Percentiles rank a stretch among this genome's conserved stretches.
These are phyloP conservation scores for Anisodus tanguticus DNA, from an alignment of 257 asterid species.

Conservation along the genomic window DNA sequence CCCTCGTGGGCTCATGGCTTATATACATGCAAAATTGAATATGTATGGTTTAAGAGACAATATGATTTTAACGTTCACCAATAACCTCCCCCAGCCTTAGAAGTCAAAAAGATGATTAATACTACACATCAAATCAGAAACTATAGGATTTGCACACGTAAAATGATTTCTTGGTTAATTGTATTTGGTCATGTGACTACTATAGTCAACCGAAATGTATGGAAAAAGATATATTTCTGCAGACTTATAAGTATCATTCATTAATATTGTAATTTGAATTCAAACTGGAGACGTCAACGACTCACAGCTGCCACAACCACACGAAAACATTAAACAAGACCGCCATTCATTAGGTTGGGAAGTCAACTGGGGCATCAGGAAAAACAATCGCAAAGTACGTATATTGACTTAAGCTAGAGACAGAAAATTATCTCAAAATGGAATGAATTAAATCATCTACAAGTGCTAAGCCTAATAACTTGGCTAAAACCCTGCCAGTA, in stretches of 20 bases:
- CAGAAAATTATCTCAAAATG: too few relatives aligned
- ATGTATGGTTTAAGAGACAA: background rate
- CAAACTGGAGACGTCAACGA: background rate
- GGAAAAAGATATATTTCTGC: background rate
- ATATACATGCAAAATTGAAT: too few relatives aligned
- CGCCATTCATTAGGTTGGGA: constrained; percentile 17
- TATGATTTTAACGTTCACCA: constrained; percentile 34
- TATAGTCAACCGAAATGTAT: background rate
- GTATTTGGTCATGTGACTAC: constrained; percentile 33
- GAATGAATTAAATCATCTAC: too few relatives aligned
- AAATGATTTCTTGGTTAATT: constrained; percentile 24
- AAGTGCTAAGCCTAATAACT: too few relatives aligned
- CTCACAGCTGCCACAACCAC: background rate
- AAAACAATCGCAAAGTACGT: background rate
- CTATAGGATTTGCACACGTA: constrained; percentile 26
- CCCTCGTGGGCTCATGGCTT: too few relatives aligned
- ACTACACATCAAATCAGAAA: background rate
- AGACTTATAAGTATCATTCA: background rate
- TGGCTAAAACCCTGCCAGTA: too few relatives aligned
- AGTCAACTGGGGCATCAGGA: background rate
- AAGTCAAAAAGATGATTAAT: constrained; percentile 35
- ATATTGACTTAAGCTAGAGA: too few relatives aligned
- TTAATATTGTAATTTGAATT: background rate
- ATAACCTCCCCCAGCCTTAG: background rate
- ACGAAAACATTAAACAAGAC: constrained; percentile 1